Percentiles rank a stretch among this genome's conserved stretches.
Evolutionary conservation across 106 monocot genomes (phyloP).

Genomic region (Platanthera guangdongensis): DNA sequence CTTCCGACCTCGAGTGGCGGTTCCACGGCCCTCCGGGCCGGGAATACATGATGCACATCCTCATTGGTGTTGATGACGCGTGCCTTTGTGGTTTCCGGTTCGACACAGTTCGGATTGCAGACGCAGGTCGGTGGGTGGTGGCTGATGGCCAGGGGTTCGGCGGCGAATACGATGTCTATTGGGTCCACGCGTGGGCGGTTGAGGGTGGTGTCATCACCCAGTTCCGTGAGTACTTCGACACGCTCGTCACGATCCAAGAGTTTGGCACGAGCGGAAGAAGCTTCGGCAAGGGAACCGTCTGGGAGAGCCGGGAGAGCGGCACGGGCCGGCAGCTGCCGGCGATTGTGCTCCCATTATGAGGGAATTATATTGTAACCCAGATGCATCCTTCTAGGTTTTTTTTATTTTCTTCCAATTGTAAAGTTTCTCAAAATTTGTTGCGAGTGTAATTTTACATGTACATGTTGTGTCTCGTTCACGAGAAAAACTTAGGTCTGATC

Average conservation of each 20-base stretch:
- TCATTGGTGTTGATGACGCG: constrained; percentile 18
- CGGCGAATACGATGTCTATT: constrained; percentile 22
- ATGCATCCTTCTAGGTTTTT: no score
- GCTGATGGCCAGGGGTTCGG: constrained; percentile 29
- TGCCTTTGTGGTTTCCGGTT: constrained; percentile 16
- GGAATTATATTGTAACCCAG: no score
- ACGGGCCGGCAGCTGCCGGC: constrained; percentile 17
- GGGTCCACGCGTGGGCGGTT: constrained; percentile 46
- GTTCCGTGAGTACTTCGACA: constrained; percentile 47
- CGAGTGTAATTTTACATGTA: no score
- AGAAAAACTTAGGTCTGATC: no score
- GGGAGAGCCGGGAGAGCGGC: constrained; percentile 15
- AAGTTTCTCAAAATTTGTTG: no score
- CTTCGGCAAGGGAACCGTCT: neutral
- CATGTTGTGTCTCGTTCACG: no score
- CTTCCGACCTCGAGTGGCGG: constrained; percentile 40
- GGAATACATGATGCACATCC: constrained; percentile 34
- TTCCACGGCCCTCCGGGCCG: constrained; percentile 39
- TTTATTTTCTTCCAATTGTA: no score
- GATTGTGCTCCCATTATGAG: constrained; percentile 18
- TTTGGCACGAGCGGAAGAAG: neutral
- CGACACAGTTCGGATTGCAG: constrained; percentile 16
- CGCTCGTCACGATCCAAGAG: constrained; percentile 26
- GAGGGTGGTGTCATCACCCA: constrained; percentile 33
- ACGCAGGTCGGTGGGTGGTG: constrained; percentile 30